Conservation (phyloP, 495 filamentous ascomycete genomes). For the Hypoxylon fuscum region DNA sequence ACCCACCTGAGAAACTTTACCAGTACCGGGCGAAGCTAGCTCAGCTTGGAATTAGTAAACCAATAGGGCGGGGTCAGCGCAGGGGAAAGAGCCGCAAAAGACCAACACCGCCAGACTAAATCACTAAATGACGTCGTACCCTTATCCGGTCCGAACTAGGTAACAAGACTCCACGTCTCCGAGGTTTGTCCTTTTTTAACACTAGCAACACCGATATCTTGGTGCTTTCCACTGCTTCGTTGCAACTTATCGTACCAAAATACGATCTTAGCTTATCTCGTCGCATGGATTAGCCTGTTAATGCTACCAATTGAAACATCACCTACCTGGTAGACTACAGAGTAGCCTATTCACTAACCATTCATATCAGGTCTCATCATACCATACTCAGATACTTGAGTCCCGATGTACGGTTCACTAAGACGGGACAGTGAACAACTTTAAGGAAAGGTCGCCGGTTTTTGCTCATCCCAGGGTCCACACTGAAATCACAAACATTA, state of each 20-base stretch:
- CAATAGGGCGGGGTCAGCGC: slow-evolving; percentile 22
- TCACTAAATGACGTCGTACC: neutral
- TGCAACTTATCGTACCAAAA: too few relatives aligned
- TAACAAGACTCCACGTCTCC: slow-evolving; percentile 16
- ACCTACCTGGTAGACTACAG: too few relatives aligned
- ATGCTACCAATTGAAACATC: too few relatives aligned
- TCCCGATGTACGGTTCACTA: neutral
- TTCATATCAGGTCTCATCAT: too few relatives aligned
- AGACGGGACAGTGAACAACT: too few relatives aligned
- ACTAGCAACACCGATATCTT: slow-evolving; percentile 3
- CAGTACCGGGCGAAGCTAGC: neutral
- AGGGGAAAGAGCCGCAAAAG: slow-evolving; percentile 22
- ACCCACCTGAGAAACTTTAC: slow-evolving; percentile 4
- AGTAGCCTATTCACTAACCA: too few relatives aligned
- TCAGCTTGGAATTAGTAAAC: neutral
- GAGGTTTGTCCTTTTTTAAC: slow-evolving; percentile 9
- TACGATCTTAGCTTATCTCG: too few relatives aligned
- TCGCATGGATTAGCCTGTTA: neutral
- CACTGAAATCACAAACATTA: neutral
- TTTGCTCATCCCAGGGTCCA: neutral
- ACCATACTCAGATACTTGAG: too few relatives aligned
- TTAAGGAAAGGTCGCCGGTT: too few relatives aligned
- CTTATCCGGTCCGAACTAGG: slow-evolving; percentile 27
- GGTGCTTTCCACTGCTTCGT: too few relatives aligned
- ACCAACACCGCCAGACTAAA: slow-evolving; percentile 12